Percentiles rank a stretch among this genome's conserved stretches.
Evolutionary conservation across 352 stramenopile genomes (phyloP).

Genomic region (Globisporangium parvum): DNA sequence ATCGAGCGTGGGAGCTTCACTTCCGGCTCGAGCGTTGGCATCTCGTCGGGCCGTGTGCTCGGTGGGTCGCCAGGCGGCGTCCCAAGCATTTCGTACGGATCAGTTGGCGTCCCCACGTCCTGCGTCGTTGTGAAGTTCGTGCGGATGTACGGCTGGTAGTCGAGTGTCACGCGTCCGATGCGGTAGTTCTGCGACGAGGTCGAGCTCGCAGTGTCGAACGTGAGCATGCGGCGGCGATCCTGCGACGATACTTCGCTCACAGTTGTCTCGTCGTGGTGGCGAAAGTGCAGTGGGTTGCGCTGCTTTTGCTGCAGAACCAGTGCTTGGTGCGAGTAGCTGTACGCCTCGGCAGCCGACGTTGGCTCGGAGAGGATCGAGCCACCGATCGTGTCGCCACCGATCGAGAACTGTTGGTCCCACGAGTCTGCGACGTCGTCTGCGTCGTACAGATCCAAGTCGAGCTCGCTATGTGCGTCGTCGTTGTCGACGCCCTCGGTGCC

Average conservation of each 20-base stretch:
- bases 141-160: slow-evolving; percentile 26
- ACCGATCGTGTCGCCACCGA: background rate
- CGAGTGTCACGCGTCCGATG: slow-evolving; percentile 12
- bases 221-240: slow-evolving; percentile 9
- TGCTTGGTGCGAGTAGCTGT: background rate
- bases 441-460: slow-evolving; percentile 61
- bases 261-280: background rate
- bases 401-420: slow-evolving; percentile 16
- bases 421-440: slow-evolving; percentile 30
- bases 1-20: slow-evolving; percentile 25
- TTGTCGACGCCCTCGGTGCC: slow-evolving; percentile 13
- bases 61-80: slow-evolving; percentile 52
- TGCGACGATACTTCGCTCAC: slow-evolving; percentile 7
- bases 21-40: slow-evolving; percentile 15
- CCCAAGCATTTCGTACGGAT: slow-evolving; percentile 39
- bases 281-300: background rate
- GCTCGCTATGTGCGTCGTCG: slow-evolving; percentile 39
- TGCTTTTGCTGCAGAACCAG: background rate
- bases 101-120: slow-evolving; percentile 24
- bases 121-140: slow-evolving; percentile 35
- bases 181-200: slow-evolving; percentile 14
- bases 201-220: slow-evolving; percentile 7
- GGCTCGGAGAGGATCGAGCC: slow-evolving; percentile 14
- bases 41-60: slow-evolving; percentile 17
- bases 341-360: background rate